Evolutionary conservation across 78 protist species (phyloP).

Genomic region (Dictyostelium capitatum): DNA sequence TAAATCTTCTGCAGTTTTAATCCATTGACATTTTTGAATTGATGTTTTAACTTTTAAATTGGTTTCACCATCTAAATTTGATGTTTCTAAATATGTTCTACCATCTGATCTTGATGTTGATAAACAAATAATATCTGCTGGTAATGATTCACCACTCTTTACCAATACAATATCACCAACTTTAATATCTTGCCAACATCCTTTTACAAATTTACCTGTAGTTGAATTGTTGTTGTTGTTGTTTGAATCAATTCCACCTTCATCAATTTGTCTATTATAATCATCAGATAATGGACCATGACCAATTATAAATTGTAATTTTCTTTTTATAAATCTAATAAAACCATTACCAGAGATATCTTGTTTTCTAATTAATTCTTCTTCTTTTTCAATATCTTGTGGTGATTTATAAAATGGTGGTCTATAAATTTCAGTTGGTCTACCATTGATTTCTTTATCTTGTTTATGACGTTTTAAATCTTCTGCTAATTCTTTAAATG

Average conservation of each 20-base stretch:
- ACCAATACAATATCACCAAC: slow-evolving; percentile 88
- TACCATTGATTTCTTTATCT: slow-evolving; percentile 68
- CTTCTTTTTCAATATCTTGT: background rate
- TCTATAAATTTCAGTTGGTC: slow-evolving; percentile 16
- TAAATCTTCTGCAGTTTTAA: slow-evolving; percentile 42
- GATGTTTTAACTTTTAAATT: slow-evolving; percentile 58
- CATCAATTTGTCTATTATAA: too few relatives aligned
- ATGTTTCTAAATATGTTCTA: slow-evolving; percentile 89
- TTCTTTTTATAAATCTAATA: background rate
- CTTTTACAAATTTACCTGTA: slow-evolving; percentile 4
- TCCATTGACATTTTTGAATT: slow-evolving; percentile 45
- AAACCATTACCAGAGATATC: background rate
- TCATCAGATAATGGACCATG: background rate
- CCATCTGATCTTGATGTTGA: slow-evolving; percentile 61
- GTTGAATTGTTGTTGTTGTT: too few relatives aligned
- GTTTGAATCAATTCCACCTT: too few relatives aligned
- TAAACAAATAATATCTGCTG: slow-evolving; percentile 75
- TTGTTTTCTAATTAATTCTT: background rate
- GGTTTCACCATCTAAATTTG: slow-evolving; percentile 94
- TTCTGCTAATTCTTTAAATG: slow-evolving; percentile 88
- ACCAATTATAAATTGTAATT: too few relatives aligned
- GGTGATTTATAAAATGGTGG: slow-evolving; percentile 25
- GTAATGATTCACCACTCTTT: slow-evolving; percentile 55
- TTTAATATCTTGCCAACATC: slow-evolving; percentile 72
- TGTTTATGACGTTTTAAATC: slow-evolving; percentile 87